phyloP scores from a whole-genome alignment of 371 early-diverging fungal genomes.

The Cladochytrium tenue region DNA sequence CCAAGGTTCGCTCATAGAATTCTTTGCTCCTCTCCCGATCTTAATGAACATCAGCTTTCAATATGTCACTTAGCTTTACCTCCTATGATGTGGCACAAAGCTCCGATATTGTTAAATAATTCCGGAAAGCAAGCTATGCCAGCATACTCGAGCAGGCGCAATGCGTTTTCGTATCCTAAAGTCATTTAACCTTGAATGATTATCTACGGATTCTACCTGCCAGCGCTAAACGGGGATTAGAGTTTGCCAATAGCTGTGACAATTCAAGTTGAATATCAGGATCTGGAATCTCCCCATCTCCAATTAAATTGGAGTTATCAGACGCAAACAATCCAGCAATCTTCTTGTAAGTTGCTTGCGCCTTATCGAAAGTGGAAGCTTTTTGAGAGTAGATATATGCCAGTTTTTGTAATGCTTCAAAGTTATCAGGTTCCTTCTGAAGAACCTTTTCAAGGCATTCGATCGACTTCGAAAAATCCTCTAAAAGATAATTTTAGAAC shows the following conservation, averaged over 20 bases:
- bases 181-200: no score
- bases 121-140: no score
- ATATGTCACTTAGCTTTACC: no score
- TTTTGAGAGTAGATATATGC: constrained; percentile 23
- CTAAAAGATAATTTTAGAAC: no score
- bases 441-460: constrained; percentile 74
- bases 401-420: constrained; percentile 34
- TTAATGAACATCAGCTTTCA: no score
- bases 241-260: constrained; percentile 15
- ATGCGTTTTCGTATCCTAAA: no score
- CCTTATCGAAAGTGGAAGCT: constrained; percentile 44
- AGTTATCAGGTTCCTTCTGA: constrained; percentile 44
- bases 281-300: constrained; percentile 21
- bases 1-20: not conserved
- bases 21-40: no score
- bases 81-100: constrained; percentile 66
- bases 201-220: constrained; percentile 26
- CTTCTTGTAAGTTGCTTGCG: constrained; percentile 62
- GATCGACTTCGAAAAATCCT: constrained; percentile 57
- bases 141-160: constrained; percentile 1
- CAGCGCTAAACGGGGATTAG: constrained; percentile 23
- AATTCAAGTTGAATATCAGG: constrained; percentile 29
- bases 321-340: constrained; percentile 38
- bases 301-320: constrained; percentile 3
- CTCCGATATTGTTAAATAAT: constrained; percentile 81